Evolutionary conservation across 805 yeast genomes (phyloP).

Genomic region (Candida tammaniensis): DNA sequence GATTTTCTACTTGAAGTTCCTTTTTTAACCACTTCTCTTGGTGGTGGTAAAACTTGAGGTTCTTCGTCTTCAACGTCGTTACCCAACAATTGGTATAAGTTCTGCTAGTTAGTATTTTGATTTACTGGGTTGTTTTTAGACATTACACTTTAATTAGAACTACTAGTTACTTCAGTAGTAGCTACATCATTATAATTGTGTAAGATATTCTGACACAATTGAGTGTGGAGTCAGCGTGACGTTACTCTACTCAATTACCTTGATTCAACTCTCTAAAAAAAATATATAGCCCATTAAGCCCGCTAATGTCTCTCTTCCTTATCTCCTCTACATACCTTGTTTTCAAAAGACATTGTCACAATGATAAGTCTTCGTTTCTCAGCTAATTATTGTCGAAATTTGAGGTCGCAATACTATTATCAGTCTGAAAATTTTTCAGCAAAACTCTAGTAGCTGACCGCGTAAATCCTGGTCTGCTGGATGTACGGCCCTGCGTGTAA

Average conservation of each 20-base stretch:
- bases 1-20: conserved; percentile 82
- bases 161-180: too few species aligned
- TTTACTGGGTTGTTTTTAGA: too few species aligned
- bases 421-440: conserved; percentile 8
- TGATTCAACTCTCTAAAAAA: too few species aligned
- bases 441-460: conserved; percentile 1
- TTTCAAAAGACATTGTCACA: conserved; percentile 41
- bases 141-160: too few species aligned
- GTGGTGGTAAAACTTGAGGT: conserved; percentile 45
- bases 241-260: too few species aligned
- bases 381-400: conserved; percentile 2
- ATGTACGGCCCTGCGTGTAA: conserved; percentile 1
- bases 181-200: too few species aligned
- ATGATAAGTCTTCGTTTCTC: conserved; percentile 4
- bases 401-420: conserved; percentile 10
- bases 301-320: too few species aligned
- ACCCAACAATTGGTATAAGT: conserved; percentile 80
- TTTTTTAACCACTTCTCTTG: conserved; percentile 79
- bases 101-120: conserved; percentile 37
- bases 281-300: too few species aligned
- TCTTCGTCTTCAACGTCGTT: conserved; percentile 85
- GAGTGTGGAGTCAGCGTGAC: too few species aligned
- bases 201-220: too few species aligned
- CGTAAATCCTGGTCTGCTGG: conserved; percentile 4
- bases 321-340: conserved; percentile 44